Evolutionary conservation across 1,139 yeast genomes (phyloP).

Genomic region (Kodamaea suecica): DNA sequence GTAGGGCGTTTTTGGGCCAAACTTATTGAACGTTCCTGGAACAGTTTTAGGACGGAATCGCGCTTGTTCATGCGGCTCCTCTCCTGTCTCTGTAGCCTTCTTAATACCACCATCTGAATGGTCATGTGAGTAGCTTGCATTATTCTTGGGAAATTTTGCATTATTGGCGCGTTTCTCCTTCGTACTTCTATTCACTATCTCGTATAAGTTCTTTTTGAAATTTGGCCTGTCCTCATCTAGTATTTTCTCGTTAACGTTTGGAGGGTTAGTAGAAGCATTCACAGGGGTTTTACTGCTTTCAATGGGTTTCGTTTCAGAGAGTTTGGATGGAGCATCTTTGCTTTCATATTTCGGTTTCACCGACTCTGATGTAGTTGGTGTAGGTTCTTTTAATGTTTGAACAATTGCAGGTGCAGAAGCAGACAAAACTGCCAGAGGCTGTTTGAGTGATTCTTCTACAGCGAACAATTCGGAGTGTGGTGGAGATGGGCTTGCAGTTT

Average conservation of each 20-base stretch:
- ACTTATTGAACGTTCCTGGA: neutral
- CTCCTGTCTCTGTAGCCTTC: neutral
- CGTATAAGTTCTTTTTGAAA: constrained; percentile 33
- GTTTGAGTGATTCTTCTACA: neutral
- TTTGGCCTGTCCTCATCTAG: constrained; percentile 28
- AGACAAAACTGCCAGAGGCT: neutral
- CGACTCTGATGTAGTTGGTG: neutral
- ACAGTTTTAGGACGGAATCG: neutral
- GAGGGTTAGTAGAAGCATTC: too few relatives aligned
- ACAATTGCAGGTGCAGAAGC: neutral
- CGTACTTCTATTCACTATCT: constrained; percentile 21
- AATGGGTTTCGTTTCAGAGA: neutral
- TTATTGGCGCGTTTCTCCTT: constrained; percentile 1
- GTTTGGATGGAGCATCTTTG: neutral
- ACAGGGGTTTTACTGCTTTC: neutral
- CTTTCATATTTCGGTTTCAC: neutral
- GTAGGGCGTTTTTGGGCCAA: neutral
- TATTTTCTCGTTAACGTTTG: constrained; percentile 1
- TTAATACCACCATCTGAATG: neutral
- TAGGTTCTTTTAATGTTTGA: neutral
- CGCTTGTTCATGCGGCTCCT: neutral
- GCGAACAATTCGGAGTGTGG: neutral
- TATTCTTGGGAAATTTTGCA: neutral
- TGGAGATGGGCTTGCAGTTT: constrained; percentile 7
- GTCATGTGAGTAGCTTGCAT: neutral